phyloP scores from a whole-genome alignment of 345 rosid genomes.

The Murraya paniculata region DNA sequence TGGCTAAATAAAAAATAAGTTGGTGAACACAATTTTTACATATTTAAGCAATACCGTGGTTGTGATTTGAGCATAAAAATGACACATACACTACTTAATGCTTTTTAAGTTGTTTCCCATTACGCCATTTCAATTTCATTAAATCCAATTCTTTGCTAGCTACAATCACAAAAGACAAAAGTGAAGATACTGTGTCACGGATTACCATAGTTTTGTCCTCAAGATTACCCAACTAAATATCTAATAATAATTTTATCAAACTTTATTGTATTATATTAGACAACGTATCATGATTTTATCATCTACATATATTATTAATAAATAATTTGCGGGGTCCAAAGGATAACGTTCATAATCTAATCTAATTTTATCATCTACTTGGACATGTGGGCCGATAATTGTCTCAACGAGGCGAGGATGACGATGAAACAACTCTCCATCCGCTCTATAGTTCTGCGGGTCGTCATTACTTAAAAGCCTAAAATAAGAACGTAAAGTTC shows the following conservation, averaged over 20 bases:
- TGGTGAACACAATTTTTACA: too few species aligned
- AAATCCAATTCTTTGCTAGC: too few species aligned
- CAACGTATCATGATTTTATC: slow-evolving; percentile 15
- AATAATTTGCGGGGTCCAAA: background rate
- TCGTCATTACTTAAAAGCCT: background rate
- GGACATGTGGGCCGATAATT: slow-evolving; percentile 1
- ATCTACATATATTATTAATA: background rate
- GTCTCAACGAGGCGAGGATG: background rate
- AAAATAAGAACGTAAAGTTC: too few species aligned
- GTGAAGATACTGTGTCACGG: too few species aligned
- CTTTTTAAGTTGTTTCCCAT: too few species aligned
- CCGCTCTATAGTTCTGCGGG: background rate
- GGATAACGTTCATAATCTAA: slow-evolving; percentile 12
- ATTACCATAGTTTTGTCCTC: too few species aligned
- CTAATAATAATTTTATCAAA: slow-evolving; percentile 18
- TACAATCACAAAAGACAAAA: too few species aligned
- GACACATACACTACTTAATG: too few species aligned
- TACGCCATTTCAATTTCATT: too few species aligned
- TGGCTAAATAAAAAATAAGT: too few species aligned
- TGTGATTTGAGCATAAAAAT: too few species aligned
- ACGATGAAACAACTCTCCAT: background rate
- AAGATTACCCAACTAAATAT: slow-evolving; percentile 13
- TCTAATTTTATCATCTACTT: slow-evolving; percentile 14
- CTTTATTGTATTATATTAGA: background rate
- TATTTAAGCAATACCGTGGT: too few species aligned